Base-by-base conservation (phyloP, 1,284 basidiomycete species). In the Tilletia caries region DNA sequence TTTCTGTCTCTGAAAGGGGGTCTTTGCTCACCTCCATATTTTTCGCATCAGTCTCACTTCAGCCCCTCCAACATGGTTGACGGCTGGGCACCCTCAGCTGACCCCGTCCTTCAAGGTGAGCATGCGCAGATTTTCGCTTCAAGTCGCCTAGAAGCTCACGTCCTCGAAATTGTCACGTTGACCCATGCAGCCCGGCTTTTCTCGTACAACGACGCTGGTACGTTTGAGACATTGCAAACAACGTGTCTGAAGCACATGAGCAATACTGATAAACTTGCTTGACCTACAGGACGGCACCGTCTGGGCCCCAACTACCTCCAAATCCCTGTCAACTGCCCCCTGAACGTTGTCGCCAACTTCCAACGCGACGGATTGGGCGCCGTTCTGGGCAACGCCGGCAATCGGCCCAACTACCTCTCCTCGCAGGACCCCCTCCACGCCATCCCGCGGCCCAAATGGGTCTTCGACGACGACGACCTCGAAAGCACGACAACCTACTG, bases 71-170 rank as follows among this genome's bases (percentile, higher is more conserved):
- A 62, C 75, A 78, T 58, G 37, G 69, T 77, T 1, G 76, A 75
- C 3, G 79, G 79, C 64, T 58, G 79, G 20, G 78, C 76, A 50
- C 75, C 78, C 3, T 73, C 71, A 8, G 74, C 75, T 62, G 80
- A 82, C 65, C 79, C 79, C 4, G 76, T 81, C 2, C 71, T 82
- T 6, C 80, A 82, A 34, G 54, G 54, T 58, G 54, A 29, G 48
- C 48, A 32, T 58, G 10, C 48, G 48, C 25, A 27, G 8, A 1
- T 1, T 50, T n/a, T 18, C n/a, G 6, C 6, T 20, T 27, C 4
- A 6, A 5, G 10, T 58, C 10, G 13, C 25, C 3, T 58, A 5
- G 10, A 8, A 6, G 8, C 15, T 32, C 2, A 58, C 2, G n/a
- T n/a, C n/a, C n/a, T n/a, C n/a, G n/a, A n/a, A n/a, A n/a, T n/a